Base-by-base conservation (phyloP, 2,329 filamentous ascomycete species). In the Aspergillus sclerotialis region DNA sequence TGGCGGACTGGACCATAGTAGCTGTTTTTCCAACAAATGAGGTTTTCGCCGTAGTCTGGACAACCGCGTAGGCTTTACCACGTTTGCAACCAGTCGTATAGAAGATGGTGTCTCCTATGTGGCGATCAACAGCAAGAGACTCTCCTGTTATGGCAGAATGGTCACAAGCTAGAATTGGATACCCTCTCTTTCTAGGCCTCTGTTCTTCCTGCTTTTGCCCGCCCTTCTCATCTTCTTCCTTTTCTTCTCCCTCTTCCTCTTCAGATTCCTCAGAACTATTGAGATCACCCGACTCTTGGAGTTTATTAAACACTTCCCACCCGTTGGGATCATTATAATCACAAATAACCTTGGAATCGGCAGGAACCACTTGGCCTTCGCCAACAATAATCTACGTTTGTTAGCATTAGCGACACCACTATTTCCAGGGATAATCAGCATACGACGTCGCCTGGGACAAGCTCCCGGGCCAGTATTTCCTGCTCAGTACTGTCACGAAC, bases 1-100 rank as follows among this genome's bases (percentile, higher is more conserved):
- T 75, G 42, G 82, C 82, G 39, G 80, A 78, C 62, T 83, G 76
- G 31, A 87, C 82, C 45, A 87, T 74, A 42, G 72, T 75, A 29
- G 82, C 82, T 47, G 82, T 87, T 55, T 78, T 78, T 60, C 82
- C 82, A 57, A 87, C 82, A 64, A 87, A 88, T 36, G 82, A 86
- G 59, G 73, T 73, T 58, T 75, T 80, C 35, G 82, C 82, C 34
- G 75, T 72, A 38, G 78, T 76, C 37, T 76, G 75, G 46, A 80
- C 75, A 37, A 88, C 74, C 43, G 76, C 79, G 58, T 80, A 86
- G 28, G 80, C 77, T 64, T 85, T 85, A 50, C 82, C 82, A 53
- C 82, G 81, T 73, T 87, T 88, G 69, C 82, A 87, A 44, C 82
- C 81, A 41, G 82, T 87, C 24, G 82, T 87, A 66, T 86, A 87